These are phyloP conservation scores for Centella asiatica DNA, from an alignment of 129 eudicot genomes.

Conservation along the genomic window DNA sequence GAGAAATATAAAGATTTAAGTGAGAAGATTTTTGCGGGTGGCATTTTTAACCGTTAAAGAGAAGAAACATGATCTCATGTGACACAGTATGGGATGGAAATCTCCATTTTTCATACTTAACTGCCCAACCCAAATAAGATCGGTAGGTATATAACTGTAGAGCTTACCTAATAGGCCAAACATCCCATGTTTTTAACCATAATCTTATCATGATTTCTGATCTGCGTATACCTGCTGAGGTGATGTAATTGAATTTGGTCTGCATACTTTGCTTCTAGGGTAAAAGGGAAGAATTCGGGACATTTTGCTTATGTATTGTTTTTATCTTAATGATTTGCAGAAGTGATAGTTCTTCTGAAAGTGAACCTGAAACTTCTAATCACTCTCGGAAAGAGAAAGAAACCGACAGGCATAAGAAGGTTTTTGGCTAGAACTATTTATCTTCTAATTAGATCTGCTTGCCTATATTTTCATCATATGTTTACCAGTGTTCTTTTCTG, in stretches of 20 bases:
- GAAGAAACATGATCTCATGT: too few species aligned
- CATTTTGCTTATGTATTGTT: not conserved
- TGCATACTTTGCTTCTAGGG: not conserved
- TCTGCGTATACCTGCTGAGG: not conserved
- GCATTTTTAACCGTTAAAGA: too few species aligned
- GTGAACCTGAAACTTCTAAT: constrained; percentile 50
- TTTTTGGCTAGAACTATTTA: constrained; percentile 10
- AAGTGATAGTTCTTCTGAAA: constrained; percentile 55
- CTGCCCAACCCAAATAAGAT: too few species aligned
- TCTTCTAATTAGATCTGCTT: constrained; percentile 1
- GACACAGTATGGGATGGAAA: too few species aligned
- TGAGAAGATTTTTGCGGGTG: too few species aligned
- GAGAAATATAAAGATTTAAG: too few species aligned
- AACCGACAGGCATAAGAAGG: constrained; percentile 63
- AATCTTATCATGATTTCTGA: not conserved
- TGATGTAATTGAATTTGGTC: too few species aligned
- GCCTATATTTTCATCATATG: constrained; percentile 2
- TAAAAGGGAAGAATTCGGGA: not conserved
- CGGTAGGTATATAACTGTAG: too few species aligned
- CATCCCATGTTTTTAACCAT: too few species aligned
- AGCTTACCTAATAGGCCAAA: too few species aligned
- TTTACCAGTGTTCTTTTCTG: constrained; percentile 4
- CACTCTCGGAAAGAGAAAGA: constrained; percentile 57
- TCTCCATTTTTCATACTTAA: too few species aligned
- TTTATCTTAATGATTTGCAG: constrained; percentile 7